phyloP scores from a whole-genome alignment of 139 green algal genomes.

The Chlorella ohadii region DNA sequence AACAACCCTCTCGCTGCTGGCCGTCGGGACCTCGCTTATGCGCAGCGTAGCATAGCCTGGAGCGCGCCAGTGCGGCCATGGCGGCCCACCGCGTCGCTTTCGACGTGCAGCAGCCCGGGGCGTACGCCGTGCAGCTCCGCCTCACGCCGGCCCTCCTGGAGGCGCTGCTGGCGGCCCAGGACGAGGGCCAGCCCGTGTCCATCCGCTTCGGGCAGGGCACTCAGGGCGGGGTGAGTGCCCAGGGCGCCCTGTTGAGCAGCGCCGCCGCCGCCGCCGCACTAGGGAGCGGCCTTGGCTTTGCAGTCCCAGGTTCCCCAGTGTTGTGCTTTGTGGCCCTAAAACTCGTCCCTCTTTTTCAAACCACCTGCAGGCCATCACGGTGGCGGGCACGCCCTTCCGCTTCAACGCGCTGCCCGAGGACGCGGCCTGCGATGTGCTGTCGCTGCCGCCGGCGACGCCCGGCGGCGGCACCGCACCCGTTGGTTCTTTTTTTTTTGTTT shows the following conservation, averaged over 20 bases:
- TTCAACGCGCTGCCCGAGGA: conserved; percentile 7
- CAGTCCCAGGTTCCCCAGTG: not conserved
- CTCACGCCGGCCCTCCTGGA: conserved; percentile 37
- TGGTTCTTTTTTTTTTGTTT: too few species aligned
- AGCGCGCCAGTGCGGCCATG: conserved; percentile 1
- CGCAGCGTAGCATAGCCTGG: too few species aligned
- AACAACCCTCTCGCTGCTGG: too few species aligned
- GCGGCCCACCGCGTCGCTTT: not conserved
- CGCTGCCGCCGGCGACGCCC: not conserved
- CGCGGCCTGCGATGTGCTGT: conserved; percentile 28
- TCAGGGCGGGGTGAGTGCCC: not conserved
- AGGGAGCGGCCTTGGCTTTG: not conserved
- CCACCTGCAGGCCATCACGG: conserved; percentile 27
- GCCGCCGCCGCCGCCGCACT: not conserved
- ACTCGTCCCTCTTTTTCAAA: too few species aligned
- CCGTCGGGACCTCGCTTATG: too few species aligned
- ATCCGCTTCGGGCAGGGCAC: conserved; percentile 11
- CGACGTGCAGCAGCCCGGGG: not conserved
- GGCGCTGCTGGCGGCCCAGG: conserved; percentile 11
- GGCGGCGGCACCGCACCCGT: too few species aligned
- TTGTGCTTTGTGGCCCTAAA: not conserved
- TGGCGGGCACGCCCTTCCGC: not conserved
- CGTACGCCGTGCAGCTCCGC: conserved; percentile 37
- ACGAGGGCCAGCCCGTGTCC: not conserved
- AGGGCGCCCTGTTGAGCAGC: too few species aligned